Evolutionary conservation across 2,329 filamentous ascomycete species (phyloP).

Genomic region (Decorospora gaudefroyi): DNA sequence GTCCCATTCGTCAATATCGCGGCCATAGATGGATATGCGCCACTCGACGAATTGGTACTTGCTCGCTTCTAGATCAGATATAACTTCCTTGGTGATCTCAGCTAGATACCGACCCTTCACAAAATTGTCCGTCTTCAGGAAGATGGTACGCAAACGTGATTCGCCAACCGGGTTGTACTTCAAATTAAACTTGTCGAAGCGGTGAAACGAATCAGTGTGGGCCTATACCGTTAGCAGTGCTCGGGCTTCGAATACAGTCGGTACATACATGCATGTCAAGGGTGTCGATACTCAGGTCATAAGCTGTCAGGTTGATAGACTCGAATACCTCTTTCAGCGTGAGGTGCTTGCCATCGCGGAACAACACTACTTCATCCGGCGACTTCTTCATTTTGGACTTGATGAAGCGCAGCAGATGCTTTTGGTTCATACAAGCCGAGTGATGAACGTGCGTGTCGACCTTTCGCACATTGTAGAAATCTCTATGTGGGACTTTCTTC

Average conservation of each 20-base stretch:
- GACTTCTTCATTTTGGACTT: conserved; percentile 99
- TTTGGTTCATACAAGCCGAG: conserved; percentile 99
- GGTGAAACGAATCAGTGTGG: conserved; percentile 96
- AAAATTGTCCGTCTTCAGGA: conserved; percentile 97
- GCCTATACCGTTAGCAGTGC: conserved; percentile 58
- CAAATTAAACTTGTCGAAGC: conserved; percentile 99
- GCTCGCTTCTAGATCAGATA: conserved; percentile 94
- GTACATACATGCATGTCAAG: conserved; percentile 91
- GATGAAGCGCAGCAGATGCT: conserved; percentile 96
- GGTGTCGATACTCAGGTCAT: conserved; percentile 97
- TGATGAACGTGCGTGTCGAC: conserved; percentile 99
- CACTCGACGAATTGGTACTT: conserved; percentile 99
- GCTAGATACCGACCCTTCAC: conserved; percentile 94
- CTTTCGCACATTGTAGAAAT: conserved; percentile 99
- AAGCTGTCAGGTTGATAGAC: conserved; percentile 95
- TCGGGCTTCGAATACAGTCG: neutral
- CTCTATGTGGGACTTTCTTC: conserved; percentile 94
- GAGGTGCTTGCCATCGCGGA: conserved; percentile 86
- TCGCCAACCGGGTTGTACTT: conserved; percentile 99
- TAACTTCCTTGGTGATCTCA: conserved; percentile 97
- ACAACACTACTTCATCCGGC: conserved; percentile 90
- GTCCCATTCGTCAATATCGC: conserved; percentile 92
- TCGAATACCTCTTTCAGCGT: conserved; percentile 93
- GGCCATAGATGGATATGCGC: conserved; percentile 96
- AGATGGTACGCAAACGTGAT: conserved; percentile 94